phyloP scores from a whole-genome alignment of 768 basidiomycete genomes.

The Gymnopilus dilepis region DNA sequence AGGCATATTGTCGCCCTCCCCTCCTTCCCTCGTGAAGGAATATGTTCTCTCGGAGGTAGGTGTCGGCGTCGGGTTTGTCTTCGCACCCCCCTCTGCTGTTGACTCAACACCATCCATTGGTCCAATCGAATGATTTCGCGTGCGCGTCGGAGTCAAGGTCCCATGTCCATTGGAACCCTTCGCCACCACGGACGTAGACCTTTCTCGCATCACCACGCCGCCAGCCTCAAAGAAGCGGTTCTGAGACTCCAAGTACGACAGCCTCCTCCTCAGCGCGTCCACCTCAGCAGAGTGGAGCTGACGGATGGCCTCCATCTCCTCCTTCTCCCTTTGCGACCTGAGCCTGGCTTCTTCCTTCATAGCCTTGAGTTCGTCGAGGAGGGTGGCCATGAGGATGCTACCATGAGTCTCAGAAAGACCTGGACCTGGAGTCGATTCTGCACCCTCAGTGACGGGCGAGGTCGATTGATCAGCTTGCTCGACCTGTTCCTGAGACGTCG shows the following conservation, averaged over 20 bases:
- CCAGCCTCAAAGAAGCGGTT: constrained; percentile 11
- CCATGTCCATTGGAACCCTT: not conserved
- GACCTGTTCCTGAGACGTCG: not conserved
- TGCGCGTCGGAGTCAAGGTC: not conserved
- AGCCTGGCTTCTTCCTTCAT: constrained; percentile 25
- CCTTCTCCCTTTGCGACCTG: constrained; percentile 23
- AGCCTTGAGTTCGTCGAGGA: constrained; percentile 28
- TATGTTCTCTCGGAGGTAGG: constrained; percentile 1
- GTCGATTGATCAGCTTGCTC: not conserved
- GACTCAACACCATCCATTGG: not conserved
- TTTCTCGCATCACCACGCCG: not conserved
- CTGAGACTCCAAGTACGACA: constrained; percentile 29
- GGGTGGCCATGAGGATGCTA: constrained; percentile 11
- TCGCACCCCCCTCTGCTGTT: not conserved
- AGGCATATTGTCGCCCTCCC: constrained; percentile 18
- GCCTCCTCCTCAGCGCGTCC: constrained; percentile 28
- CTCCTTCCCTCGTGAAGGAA: not conserved
- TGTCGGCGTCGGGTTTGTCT: not conserved
- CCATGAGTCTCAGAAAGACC: constrained; percentile 11
- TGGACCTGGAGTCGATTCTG: not conserved
- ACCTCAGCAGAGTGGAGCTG: constrained; percentile 31
- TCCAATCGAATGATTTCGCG: not conserved
- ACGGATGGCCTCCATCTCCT: constrained; percentile 28
- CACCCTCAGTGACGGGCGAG: not conserved
- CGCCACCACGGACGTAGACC: not conserved